Evolutionary conservation across 768 basidiomycete genomes (phyloP).

Genomic region (Macrolepiota albuminosa): DNA sequence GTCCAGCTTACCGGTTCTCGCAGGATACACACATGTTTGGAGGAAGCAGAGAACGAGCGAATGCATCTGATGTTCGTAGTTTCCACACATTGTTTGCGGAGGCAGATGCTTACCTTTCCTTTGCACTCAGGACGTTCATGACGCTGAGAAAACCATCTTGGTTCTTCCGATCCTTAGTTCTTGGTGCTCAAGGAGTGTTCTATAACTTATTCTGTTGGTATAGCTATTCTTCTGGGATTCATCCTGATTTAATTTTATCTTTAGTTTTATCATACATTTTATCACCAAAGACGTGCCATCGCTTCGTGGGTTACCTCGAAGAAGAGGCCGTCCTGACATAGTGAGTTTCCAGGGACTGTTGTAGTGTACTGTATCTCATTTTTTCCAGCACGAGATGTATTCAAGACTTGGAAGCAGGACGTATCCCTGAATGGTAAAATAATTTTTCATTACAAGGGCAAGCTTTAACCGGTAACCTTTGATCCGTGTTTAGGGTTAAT

Average conservation of each 20-base stretch:
- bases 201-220: conserved; percentile 82
- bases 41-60: conserved; percentile 96
- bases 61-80: conserved; percentile 83
- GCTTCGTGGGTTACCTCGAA: conserved; percentile 89
- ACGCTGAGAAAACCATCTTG: conserved; percentile 76
- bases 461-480: not conserved
- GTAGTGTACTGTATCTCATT: conserved; percentile 7
- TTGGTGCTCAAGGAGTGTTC: conserved; percentile 90
- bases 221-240: conserved; percentile 6
- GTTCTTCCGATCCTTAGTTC: conserved; percentile 76
- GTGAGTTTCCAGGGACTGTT: conserved; percentile 35
- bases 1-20: conserved; percentile 39
- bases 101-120: not conserved
- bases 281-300: conserved; percentile 74
- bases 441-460: not conserved
- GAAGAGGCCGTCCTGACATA: conserved; percentile 96
- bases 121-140: conserved; percentile 80
- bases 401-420: conserved; percentile 75
- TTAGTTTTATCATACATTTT: conserved; percentile 75
- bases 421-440: conserved; percentile 74
- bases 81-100: not conserved
- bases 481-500: conserved; percentile 41
- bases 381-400: conserved; percentile 69
- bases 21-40: conserved; percentile 91
- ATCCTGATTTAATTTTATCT: conserved; percentile 7